These are phyloP conservation scores for Metarhizium album DNA, from an alignment of 2,329 filamentous ascomycete species.

Conservation along the genomic window DNA sequence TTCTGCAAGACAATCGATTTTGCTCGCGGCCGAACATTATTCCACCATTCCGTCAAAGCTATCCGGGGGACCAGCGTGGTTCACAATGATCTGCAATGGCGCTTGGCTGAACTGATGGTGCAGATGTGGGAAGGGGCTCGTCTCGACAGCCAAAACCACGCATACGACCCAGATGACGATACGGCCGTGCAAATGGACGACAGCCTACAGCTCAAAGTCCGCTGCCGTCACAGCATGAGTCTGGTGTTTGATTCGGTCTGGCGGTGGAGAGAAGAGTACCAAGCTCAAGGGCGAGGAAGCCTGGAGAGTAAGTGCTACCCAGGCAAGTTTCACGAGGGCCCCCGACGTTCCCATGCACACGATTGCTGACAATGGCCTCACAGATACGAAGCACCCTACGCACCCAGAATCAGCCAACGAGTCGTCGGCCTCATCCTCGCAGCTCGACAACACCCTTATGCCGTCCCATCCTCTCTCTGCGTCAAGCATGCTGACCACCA, in stretches of 20 bases:
- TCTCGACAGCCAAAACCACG: slow-evolving; percentile 35
- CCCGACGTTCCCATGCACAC: neutral
- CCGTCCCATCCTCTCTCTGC: slow-evolving; percentile 27
- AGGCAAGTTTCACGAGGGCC: neutral
- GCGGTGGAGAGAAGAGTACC: slow-evolving; percentile 75
- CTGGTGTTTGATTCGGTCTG: slow-evolving; percentile 77
- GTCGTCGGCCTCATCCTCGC: slow-evolving; percentile 58
- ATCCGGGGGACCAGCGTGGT: slow-evolving; percentile 65
- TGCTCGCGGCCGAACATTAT: slow-evolving; percentile 55
- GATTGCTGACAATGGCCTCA: slow-evolving; percentile 2
- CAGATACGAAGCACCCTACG: slow-evolving; percentile 74
- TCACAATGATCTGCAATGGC: slow-evolving; percentile 69
- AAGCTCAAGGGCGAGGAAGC: slow-evolving; percentile 56
- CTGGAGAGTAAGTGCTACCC: slow-evolving; percentile 52
- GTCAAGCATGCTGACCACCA: slow-evolving; percentile 36
- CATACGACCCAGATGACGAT: slow-evolving; percentile 38
- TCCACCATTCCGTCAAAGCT: slow-evolving; percentile 58
- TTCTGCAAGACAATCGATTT: slow-evolving; percentile 64
- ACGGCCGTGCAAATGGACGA: slow-evolving; percentile 49
- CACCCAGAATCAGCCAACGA: slow-evolving; percentile 71
- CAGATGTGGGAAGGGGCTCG: slow-evolving; percentile 73
- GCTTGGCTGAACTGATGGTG: slow-evolving; percentile 74
- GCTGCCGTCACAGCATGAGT: slow-evolving; percentile 76
- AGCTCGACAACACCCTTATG: slow-evolving; percentile 50
- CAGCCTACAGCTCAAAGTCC: slow-evolving; percentile 68